These are phyloP conservation scores for Panaeolus cyanescens DNA, from an alignment of 768 basidiomycete genomes.

Conservation along the genomic window DNA sequence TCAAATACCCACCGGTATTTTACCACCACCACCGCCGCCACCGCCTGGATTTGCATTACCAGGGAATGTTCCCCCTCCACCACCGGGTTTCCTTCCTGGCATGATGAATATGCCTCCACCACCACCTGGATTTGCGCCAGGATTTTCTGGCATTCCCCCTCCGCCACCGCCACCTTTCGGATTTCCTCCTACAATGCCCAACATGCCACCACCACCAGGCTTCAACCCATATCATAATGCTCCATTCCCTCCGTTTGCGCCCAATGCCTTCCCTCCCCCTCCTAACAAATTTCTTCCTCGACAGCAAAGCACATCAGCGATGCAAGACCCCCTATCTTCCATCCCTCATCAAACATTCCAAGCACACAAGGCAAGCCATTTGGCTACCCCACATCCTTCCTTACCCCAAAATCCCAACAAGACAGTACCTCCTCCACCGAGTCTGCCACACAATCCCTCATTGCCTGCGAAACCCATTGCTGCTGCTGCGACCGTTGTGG, in stretches of 20 bases:
- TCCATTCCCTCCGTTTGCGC: conserved; percentile 28
- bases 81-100: conserved; percentile 25
- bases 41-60: neutral
- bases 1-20: neutral
- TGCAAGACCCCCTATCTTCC: conserved; percentile 79
- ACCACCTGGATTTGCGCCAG: conserved; percentile 18
- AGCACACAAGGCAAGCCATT: conserved; percentile 56
- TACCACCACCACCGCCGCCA: neutral
- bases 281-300: conserved; percentile 68
- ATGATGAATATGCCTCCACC: conserved; percentile 20
- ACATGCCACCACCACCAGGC: conserved; percentile 30
- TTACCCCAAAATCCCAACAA: conserved; percentile 42
- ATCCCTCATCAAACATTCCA: conserved; percentile 80
- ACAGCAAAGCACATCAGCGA: conserved; percentile 50
- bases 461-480: conserved; percentile 36
- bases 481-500: conserved; percentile 71
- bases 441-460: conserved; percentile 24
- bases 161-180: conserved; percentile 17
- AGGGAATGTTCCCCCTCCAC: conserved; percentile 11
- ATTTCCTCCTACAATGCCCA: conserved; percentile 15
- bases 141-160: conserved; percentile 4
- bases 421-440: conserved; percentile 17
- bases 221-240: conserved; percentile 24
- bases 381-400: conserved; percentile 38
- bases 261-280: conserved; percentile 23